Percentiles rank a stretch among this genome's conserved stretches.
Evolutionary conservation across 2,329 filamentous ascomycete genomes (phyloP).

Genomic region (Geosmithia putterillii): DNA sequence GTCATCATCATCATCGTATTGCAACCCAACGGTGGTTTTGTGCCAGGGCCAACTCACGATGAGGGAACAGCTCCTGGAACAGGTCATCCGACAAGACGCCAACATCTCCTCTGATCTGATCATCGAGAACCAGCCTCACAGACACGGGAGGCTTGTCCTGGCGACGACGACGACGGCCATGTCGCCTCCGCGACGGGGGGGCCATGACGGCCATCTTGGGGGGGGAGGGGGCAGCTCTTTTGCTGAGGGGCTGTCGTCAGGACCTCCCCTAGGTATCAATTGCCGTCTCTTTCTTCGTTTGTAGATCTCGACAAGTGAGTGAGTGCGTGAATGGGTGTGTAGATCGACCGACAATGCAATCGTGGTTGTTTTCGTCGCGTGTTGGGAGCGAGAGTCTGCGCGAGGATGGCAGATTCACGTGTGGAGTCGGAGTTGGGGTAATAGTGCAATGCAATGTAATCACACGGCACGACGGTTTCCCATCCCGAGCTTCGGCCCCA

Average conservation of each 20-base stretch:
- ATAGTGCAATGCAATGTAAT: no score
- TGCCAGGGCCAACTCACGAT: constrained; percentile 30
- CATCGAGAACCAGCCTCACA: constrained; percentile 73
- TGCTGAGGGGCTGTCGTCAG: no score
- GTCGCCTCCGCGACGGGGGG: constrained; percentile 20
- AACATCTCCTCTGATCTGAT: constrained; percentile 72
- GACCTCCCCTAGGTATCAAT: no score
- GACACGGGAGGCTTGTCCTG: constrained; percentile 65
- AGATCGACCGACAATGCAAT: no score
- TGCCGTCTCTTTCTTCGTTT: no score
- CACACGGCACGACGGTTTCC: background rate
- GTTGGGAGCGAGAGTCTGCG: background rate
- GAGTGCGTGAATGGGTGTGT: no score
- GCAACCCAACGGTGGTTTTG: no score
- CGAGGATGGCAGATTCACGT: background rate
- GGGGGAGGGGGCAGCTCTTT: background rate
- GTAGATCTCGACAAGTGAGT: no score
- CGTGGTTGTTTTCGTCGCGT: background rate
- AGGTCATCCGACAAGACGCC: constrained; percentile 82
- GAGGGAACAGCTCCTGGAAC: constrained; percentile 67
- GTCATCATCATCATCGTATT: background rate
- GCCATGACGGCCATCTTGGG: constrained; percentile 1
- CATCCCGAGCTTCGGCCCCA: background rate
- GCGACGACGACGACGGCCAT: constrained; percentile 41
- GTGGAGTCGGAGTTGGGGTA: background rate